Conservation (phyloP, 352 stramenopile species). For the Pythium aphanidermatum region DNA sequence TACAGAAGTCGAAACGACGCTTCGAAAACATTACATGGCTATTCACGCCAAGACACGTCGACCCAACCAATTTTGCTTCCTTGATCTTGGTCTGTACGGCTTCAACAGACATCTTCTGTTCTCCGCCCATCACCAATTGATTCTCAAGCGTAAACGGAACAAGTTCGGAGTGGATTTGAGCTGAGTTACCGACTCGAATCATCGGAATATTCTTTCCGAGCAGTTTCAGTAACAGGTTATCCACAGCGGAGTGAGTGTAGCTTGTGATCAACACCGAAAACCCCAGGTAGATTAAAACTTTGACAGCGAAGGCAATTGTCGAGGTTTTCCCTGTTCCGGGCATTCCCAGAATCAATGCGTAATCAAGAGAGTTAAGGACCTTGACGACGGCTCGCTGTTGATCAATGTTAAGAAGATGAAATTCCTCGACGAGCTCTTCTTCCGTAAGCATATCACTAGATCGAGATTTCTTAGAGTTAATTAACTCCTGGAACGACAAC, state of each 20-base stretch:
- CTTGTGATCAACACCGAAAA: constrained; percentile 95
- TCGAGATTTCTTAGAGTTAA: background rate
- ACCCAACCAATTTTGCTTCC: constrained; percentile 52
- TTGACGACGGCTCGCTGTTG: constrained; percentile 66
- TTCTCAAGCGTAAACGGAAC: constrained; percentile 45
- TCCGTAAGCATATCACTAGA: background rate
- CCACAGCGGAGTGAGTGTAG: constrained; percentile 98
- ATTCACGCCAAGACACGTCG: constrained; percentile 72
- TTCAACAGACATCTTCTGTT: constrained; percentile 28
- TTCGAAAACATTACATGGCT: constrained; percentile 71
- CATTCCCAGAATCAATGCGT: constrained; percentile 93
- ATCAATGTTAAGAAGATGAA: constrained; percentile 65
- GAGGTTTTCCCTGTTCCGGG: constrained; percentile 96
- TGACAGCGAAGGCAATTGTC: constrained; percentile 93
- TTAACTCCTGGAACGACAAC: constrained; percentile 20
- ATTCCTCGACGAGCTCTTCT: constrained; percentile 37
- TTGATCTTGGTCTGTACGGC: constrained; percentile 46
- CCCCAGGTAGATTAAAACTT: constrained; percentile 86
- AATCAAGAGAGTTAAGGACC: constrained; percentile 90
- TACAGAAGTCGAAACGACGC: constrained; percentile 96
- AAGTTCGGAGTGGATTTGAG: constrained; percentile 72
- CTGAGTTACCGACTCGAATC: constrained; percentile 63
- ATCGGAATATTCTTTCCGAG: constrained; percentile 49
- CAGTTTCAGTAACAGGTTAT: constrained; percentile 96
- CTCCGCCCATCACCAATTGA: constrained; percentile 19